Evolutionary conservation across 2,329 filamentous ascomycete genomes (phyloP), one percentile per base, ranked within the genome.

Genomic region (Purpureocillium takamizusanense): DNA sequence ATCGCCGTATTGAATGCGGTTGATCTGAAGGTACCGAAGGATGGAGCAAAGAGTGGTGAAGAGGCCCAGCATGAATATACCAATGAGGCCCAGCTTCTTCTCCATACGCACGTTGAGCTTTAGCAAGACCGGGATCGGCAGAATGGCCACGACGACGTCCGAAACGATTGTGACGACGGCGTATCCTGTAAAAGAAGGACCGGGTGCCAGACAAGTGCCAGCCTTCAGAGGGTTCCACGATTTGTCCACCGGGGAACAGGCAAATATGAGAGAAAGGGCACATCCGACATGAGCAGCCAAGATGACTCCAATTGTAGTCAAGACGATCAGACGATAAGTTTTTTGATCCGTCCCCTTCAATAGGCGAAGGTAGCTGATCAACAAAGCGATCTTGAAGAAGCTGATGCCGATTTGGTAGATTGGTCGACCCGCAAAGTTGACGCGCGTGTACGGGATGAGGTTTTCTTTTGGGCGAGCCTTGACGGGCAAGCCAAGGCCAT

Each of bases 1-100:
- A 29, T 74, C 69, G 2, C 67, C 68, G 11, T 56, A 54, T 13
- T 68, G 65, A 30, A 76, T 70, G 0, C 63, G 56, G 42, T 66
- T 52, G 42, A 76, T 75, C 45, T 75, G 69, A 0, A 62, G 54
- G 41, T 74, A 67, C 11, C 72, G 63, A 38, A 76, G 51, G 39
- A 75, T 61, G 3, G 70, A 74, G 48, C 72, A 76, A 7, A 75
- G 40, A 0, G 71, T 76, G 0, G 71, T 76, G 47, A 76, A 74
- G 1, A 75, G 56, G 0, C 72, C 72, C 1, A 76, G 57, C 1
- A 67, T 53, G 45, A 76, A 76, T 29, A 76, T 66, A 29, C 52
- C 63, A 11, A 73, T 66, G 1, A 75, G 62, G 3, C 69, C 69
- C 2, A 68, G 37, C 45, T 75, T 75, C 51, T 72, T 72, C 4